Conservation (phyloP, 805 yeast genomes). For the Candida xyloterini region DNA sequence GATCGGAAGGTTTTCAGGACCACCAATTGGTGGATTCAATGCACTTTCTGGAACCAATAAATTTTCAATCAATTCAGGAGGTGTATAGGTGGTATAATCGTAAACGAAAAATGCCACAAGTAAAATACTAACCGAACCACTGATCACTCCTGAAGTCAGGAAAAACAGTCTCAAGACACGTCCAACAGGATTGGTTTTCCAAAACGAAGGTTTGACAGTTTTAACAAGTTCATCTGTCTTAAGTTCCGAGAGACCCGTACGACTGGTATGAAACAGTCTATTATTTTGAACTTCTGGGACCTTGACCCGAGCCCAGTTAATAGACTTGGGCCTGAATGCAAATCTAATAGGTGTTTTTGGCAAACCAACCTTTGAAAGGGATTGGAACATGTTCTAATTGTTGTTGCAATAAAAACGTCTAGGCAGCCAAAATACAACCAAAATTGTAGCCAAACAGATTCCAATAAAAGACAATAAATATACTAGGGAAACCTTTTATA, state of each 20-base stretch:
- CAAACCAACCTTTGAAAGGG: constrained; percentile 6
- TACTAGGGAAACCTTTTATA: not conserved
- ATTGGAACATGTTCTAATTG: constrained; percentile 3
- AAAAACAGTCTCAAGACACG: constrained; percentile 34
- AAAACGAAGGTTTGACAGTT: constrained; percentile 10
- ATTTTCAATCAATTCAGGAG: constrained; percentile 39
- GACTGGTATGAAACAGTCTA: constrained; percentile 4
- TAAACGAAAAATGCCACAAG: constrained; percentile 55
- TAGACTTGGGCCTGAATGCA: constrained; percentile 2
- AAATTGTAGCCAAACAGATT: constrained; percentile 4
- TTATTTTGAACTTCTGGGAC: too few species aligned
- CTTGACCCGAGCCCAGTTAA: not conserved
- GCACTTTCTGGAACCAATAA: constrained; percentile 52
- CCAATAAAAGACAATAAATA: constrained; percentile 1
- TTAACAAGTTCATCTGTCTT: not conserved
- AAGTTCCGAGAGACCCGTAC: not conserved
- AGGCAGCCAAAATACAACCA: constrained; percentile 3
- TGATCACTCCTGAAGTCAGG: constrained; percentile 41
- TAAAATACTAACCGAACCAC: constrained; percentile 39
- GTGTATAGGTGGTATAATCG: constrained; percentile 62
- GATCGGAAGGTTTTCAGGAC: constrained; percentile 70
- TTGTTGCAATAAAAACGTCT: not conserved
- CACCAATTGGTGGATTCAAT: constrained; percentile 55
- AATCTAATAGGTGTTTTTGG: constrained; percentile 2
- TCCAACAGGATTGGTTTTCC: constrained; percentile 30